Conservation (phyloP, 2,329 filamentous ascomycete species). For the Aureobasidium mangrovei region DNA sequence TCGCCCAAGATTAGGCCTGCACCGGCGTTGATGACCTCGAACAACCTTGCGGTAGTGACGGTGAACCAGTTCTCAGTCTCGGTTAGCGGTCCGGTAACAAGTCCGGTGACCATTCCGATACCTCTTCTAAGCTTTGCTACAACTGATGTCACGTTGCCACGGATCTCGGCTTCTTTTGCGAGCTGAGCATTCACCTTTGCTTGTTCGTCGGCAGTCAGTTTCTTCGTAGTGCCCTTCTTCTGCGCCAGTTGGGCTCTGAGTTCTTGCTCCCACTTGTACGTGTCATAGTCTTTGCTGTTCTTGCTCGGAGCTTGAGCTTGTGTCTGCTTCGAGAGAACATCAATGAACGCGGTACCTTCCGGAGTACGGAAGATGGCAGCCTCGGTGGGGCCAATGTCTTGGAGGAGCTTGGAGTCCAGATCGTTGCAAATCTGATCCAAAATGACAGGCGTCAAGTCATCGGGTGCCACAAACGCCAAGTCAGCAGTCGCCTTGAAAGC, state of each 20-base stretch:
- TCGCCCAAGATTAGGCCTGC: constrained; percentile 76
- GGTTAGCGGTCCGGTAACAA: constrained; percentile 81
- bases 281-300: constrained; percentile 90
- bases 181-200: constrained; percentile 86
- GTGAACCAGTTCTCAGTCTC: constrained; percentile 85
- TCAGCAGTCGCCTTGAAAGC: constrained; percentile 82
- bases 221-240: constrained; percentile 87
- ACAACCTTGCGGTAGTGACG: constrained; percentile 62
- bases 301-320: constrained; percentile 66
- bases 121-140: constrained; percentile 69
- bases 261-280: constrained; percentile 94
- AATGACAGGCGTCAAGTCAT: constrained; percentile 66
- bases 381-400: constrained; percentile 72
- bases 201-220: constrained; percentile 80
- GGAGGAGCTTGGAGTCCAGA: constrained; percentile 60
- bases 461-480: constrained; percentile 85
- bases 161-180: constrained; percentile 74
- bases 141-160: constrained; percentile 59
- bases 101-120: constrained; percentile 72
- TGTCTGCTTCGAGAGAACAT: constrained; percentile 79
- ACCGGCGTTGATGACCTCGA: constrained; percentile 68
- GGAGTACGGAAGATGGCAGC: constrained; percentile 88
- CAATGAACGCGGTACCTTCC: constrained; percentile 79
- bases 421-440: constrained; percentile 66
- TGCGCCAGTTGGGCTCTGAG: constrained; percentile 76